Conservation (phyloP, 2,329 filamentous ascomycete species). For the Sporothrix globosa region DNA sequence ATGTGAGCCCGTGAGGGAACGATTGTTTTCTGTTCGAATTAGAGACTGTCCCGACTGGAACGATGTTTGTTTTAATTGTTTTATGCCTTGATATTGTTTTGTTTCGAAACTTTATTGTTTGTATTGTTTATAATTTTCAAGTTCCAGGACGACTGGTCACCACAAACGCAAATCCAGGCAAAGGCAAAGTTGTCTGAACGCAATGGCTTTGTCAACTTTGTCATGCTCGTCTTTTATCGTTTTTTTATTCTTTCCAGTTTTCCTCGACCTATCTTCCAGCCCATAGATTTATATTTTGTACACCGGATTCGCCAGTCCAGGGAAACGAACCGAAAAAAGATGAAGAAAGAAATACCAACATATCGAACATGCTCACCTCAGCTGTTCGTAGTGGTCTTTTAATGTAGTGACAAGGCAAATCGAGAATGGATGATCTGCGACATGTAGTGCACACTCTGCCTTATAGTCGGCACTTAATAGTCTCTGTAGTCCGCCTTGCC, state of each 20-base stretch:
- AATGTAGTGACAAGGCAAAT: not conserved
- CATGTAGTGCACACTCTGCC: not conserved
- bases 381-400: not conserved
- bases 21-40: not conserved
- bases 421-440: not conserved
- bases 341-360: not conserved
- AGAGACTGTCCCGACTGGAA: too few relatives aligned
- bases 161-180: not conserved
- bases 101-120: not conserved
- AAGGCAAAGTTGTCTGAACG: not conserved
- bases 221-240: not conserved
- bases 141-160: too few relatives aligned
- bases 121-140: not conserved
- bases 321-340: not conserved
- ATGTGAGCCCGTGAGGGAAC: not conserved
- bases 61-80: not conserved
- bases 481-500: too few relatives aligned
- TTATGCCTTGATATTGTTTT: too few relatives aligned
- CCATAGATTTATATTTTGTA: constrained; percentile 15
- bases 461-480: not conserved
- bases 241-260: not conserved
- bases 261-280: not conserved
- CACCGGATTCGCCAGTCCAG: constrained; percentile 7
- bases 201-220: not conserved
- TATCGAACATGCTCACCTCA: not conserved